Base-by-base conservation (phyloP, 2,329 filamentous ascomycete genomes). In the Alternaria sp. region DNA sequence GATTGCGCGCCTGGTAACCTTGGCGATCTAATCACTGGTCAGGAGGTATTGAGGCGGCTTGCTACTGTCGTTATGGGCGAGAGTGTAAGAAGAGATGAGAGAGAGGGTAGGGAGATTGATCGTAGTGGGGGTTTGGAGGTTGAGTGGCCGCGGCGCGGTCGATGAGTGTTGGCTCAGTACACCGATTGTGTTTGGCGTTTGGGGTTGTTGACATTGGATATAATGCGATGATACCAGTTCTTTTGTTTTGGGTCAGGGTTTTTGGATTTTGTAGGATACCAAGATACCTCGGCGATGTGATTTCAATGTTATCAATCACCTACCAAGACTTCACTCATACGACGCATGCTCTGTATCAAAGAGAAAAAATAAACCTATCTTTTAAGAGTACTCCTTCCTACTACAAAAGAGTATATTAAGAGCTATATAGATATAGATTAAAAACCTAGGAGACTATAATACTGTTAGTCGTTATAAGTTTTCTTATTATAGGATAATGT, bases 1-100 rank as follows among this genome's bases (percentile, higher is more conserved):
- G 68, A 77, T 57, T 73, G 71, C 22, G 62, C 55, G 9, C 71
- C 73, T 7, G 69, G 72, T 18, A 61, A 34, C 20, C 26, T 42
- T 2, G 75, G 74, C 0, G 62, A 65, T 24, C 22, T 16, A 18
- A 76, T 79, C 46, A 51, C 58, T 6, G 69, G 59, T 1, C 62
- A 70, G 34, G 66, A 70, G 24, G 74, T 79, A 11, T 61, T 76
- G 62, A 68, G 58, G 59, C 61, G 76, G 24, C 57, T 79, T 36
- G 74, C 75, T 24, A 77, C 68, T 14, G 64, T 80, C 5, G 64
- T 79, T 20, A 61, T 76, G 55, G 76, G 77, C 2, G 75, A 76
- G 55, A 60, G 61, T 28, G 60, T 78, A 4, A 62, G 76, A 54
- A 70, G 61, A 38, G 77, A 79, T 67, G 76, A 79, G 65, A 72